Percentiles rank a stretch among this genome's conserved stretches.
Conservation (phyloP, 2,329 filamentous ascomycete species). For the Zymoseptoria ardabiliae region DNA sequence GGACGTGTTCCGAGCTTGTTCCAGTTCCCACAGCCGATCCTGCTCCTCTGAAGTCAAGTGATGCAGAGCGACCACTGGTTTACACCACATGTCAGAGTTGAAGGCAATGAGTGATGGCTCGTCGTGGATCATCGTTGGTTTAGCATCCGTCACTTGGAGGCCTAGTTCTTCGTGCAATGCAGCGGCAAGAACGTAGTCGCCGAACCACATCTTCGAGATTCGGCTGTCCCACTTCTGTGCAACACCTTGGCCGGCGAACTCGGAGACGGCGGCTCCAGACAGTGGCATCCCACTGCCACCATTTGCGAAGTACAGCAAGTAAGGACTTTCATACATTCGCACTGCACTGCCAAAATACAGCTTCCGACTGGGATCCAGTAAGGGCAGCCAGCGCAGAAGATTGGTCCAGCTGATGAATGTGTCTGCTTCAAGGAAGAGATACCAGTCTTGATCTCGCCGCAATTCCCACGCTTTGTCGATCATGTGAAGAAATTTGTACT, state of each 20-base stretch:
- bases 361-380: slow-evolving; percentile 35
- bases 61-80: slow-evolving; percentile 20
- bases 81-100: slow-evolving; percentile 20
- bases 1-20: slow-evolving; percentile 4
- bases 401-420: slow-evolving; percentile 40
- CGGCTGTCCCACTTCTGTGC: slow-evolving; percentile 18
- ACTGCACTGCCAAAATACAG: slow-evolving; percentile 47
- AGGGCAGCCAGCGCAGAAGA: slow-evolving; percentile 40
- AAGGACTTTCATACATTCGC: slow-evolving; percentile 29
- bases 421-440: slow-evolving; percentile 48
- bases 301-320: slow-evolving; percentile 15
- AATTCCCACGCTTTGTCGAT: too few species aligned
- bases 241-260: slow-evolving; percentile 10
- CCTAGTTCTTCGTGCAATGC: slow-evolving; percentile 21
- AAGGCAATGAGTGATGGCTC: slow-evolving; percentile 15
- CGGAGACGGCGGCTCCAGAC: slow-evolving; percentile 17
- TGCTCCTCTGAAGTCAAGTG: slow-evolving; percentile 15
- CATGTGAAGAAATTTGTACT: slow-evolving; percentile 43
- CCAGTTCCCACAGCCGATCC: slow-evolving; percentile 14
- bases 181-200: slow-evolving; percentile 19
- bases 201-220: slow-evolving; percentile 18
- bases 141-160: slow-evolving; percentile 15
- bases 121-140: slow-evolving; percentile 20
- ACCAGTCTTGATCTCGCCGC: slow-evolving; percentile 36
- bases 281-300: slow-evolving; percentile 23